Percentiles rank a stretch among this genome's conserved stretches.
These are phyloP conservation scores for Auricularia heimuer DNA, from an alignment of 768 basidiomycete genomes.

Conservation along the genomic window DNA sequence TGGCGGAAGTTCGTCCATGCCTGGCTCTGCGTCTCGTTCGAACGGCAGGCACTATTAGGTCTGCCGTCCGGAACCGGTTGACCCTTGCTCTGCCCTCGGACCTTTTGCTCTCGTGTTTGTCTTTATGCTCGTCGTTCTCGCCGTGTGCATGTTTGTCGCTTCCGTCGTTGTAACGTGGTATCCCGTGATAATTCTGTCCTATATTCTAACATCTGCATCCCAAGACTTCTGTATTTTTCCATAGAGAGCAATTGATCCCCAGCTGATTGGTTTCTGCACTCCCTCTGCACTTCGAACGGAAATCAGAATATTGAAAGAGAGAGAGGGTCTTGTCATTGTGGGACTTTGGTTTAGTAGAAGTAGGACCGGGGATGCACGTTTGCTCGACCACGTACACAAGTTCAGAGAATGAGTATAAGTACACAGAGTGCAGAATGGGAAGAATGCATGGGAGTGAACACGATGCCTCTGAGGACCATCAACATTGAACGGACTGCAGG, in stretches of 20 bases:
- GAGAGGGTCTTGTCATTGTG: too few species aligned
- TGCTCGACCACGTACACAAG: too few species aligned
- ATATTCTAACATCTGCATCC: not conserved
- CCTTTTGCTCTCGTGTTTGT: not conserved
- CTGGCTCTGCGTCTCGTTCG: not conserved
- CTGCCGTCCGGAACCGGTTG: not conserved
- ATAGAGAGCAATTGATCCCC: not conserved
- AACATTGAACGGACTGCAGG: not conserved
- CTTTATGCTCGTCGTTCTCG: not conserved
- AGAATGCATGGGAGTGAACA: too few species aligned
- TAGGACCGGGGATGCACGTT: too few species aligned
- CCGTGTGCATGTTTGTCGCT: not conserved
- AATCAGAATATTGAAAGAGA: too few species aligned
- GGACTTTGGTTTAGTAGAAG: too few species aligned
- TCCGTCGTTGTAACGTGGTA: not conserved
- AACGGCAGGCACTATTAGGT: not conserved
- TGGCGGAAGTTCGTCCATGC: not conserved
- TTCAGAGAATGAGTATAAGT: too few species aligned
- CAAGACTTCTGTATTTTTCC: not conserved
- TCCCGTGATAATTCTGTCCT: not conserved
- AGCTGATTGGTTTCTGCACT: not conserved
- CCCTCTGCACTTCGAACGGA: too few species aligned
- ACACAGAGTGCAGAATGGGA: too few species aligned
- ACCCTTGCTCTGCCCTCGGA: not conserved
- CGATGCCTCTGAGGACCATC: not conserved